phyloP scores from a whole-genome alignment of 768 basidiomycete species.

The Suillus hirtellus region DNA sequence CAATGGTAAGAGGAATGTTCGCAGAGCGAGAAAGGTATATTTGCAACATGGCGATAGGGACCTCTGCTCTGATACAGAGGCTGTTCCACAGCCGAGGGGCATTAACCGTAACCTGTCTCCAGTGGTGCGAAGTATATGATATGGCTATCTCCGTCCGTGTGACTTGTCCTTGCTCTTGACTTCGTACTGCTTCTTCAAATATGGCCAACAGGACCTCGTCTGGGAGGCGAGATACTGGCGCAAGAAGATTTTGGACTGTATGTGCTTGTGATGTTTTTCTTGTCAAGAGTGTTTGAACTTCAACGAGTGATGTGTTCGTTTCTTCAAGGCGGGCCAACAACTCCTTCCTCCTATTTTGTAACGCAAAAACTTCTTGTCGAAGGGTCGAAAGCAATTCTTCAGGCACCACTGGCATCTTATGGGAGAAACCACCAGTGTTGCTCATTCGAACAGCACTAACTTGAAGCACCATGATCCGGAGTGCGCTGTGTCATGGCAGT shows the following conservation, averaged over 20 bases:
- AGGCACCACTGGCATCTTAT: not conserved
- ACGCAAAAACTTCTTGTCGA: slow-evolving; percentile 5
- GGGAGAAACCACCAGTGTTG: not conserved
- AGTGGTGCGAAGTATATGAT: slow-evolving; percentile 9
- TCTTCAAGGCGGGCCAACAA: not conserved
- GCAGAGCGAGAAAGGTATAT: slow-evolving; percentile 1
- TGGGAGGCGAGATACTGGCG: slow-evolving; percentile 2
- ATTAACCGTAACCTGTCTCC: slow-evolving; percentile 4
- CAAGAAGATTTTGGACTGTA: slow-evolving; percentile 7
- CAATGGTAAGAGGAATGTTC: slow-evolving; percentile 2
- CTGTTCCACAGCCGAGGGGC: slow-evolving; percentile 7
- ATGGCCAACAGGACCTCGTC: not conserved
- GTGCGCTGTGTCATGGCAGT: not conserved
- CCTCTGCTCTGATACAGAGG: slow-evolving; percentile 6
- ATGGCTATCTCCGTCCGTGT: not conserved
- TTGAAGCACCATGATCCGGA: not conserved
- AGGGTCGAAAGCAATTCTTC: slow-evolving; percentile 1
- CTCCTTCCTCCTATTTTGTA: slow-evolving; percentile 1
- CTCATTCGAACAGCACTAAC: not conserved
- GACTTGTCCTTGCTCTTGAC: slow-evolving; percentile 4
- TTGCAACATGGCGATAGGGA: not conserved
- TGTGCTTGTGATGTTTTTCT: slow-evolving; percentile 3
- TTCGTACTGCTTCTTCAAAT: slow-evolving; percentile 10
- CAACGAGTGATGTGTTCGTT: not conserved
- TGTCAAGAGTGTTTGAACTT: not conserved